A percentile compares a stretch with the other conserved stretches of the same genome.
Evolutionary conservation across 225 moss, liverwort and hornwort species (phyloP).

Genomic region (Takakia lepidozioides): DNA sequence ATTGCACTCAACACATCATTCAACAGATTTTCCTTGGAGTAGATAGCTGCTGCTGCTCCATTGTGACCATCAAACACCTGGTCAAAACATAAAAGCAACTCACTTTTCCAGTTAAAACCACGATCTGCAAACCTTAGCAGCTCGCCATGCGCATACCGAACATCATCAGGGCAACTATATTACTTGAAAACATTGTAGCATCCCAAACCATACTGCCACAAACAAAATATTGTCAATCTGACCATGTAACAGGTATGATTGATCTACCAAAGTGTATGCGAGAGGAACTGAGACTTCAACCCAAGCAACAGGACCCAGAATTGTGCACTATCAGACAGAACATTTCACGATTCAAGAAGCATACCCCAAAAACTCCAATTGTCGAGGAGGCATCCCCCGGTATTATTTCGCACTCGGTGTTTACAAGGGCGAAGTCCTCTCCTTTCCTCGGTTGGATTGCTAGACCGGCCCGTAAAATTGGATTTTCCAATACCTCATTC

Average conservation of each 20-base stretch:
- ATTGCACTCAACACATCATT: conserved; percentile 69
- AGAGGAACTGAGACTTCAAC: background rate
- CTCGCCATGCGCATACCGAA: no score
- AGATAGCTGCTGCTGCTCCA: conserved; percentile 62
- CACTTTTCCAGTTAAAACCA: background rate
- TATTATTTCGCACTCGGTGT: conserved; percentile 33
- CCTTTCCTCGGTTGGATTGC: conserved; percentile 29
- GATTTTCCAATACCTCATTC: conserved; percentile 9
- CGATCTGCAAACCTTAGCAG: background rate
- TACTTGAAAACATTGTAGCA: no score
- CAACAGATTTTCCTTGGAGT: conserved; percentile 60
- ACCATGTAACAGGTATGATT: background rate
- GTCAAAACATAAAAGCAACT: background rate
- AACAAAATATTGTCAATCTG: no score
- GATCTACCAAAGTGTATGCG: background rate
- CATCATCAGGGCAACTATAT: background rate
- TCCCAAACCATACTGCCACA: no score
- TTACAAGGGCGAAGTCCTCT: conserved; percentile 32
- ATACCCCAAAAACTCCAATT: conserved; percentile 60
- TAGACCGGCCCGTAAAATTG: conserved; percentile 30
- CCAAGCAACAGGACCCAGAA: background rate
- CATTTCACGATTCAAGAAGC: background rate
- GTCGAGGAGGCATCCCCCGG: conserved; percentile 41
- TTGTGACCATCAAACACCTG: conserved; percentile 80
- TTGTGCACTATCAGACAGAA: background rate